Evolutionary conservation across 164 flowering plant genomes (phyloP).

Genomic region (Annona cherimola): DNA sequence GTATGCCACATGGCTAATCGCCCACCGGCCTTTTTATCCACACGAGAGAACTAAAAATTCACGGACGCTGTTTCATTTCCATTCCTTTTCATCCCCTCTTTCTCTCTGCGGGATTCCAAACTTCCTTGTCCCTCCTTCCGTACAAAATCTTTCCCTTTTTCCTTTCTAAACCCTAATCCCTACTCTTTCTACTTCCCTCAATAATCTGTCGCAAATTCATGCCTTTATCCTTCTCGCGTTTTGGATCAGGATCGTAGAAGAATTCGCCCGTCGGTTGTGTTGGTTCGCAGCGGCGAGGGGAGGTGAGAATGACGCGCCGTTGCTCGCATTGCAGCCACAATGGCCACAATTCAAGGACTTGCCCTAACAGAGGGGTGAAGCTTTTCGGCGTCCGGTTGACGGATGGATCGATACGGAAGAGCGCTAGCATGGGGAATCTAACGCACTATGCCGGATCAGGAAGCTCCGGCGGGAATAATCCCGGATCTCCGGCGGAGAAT

Average conservation of each 20-base stretch:
- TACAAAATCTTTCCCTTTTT: background rate
- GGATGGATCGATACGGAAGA: constrained; percentile 84
- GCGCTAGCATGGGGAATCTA: constrained; percentile 92
- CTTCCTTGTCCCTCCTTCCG: background rate
- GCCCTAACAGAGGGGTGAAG: constrained; percentile 88
- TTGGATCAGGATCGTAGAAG: background rate
- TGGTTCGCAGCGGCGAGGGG: background rate
- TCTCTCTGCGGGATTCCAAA: background rate
- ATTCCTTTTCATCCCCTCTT: background rate
- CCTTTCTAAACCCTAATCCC: background rate
- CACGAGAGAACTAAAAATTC: background rate
- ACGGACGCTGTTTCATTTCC: background rate
- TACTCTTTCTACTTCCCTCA: background rate
- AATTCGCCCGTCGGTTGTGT: background rate
- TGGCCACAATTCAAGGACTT: constrained; percentile 89
- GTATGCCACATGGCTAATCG: background rate
- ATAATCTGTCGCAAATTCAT: background rate
- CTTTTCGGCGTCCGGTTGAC: constrained; percentile 81
- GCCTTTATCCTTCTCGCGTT: background rate
- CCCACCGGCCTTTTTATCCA: background rate
- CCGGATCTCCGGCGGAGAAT: constrained; percentile 51
- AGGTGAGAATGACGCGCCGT: constrained; percentile 60
- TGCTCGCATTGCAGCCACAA: constrained; percentile 90
- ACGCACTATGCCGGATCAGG: constrained; percentile 50
- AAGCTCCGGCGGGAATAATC: constrained; percentile 13